phyloP scores from a whole-genome alignment of 1,139 yeast genomes.

The Sugiyamaella xylanicola region DNA sequence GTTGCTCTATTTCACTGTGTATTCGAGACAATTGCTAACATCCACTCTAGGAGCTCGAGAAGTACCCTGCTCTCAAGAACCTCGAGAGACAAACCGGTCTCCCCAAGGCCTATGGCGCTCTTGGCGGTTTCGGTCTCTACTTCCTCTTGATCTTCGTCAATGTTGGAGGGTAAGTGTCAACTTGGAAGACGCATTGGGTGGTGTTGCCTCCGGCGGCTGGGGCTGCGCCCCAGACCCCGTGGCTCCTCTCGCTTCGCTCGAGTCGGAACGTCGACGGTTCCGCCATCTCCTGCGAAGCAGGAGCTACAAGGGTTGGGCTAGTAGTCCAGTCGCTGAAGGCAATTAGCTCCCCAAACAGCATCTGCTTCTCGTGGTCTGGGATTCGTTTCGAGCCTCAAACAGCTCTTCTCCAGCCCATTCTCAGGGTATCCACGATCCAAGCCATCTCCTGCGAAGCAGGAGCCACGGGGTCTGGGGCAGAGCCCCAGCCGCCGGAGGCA shows the following conservation, averaged over 20 bases:
- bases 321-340: not conserved
- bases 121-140: conserved; percentile 66
- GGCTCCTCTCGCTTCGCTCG: not conserved
- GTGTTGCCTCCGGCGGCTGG: conserved; percentile 4
- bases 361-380: too few relatives aligned
- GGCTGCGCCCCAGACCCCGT: conserved; percentile 4
- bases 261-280: not conserved
- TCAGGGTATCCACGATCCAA: too few relatives aligned
- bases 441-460: not conserved
- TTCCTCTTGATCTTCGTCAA: conserved; percentile 79
- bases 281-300: not conserved
- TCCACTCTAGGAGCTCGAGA: conserved; percentile 39
- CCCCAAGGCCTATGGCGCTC: conserved; percentile 85
- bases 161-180: conserved; percentile 66
- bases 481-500: not conserved
- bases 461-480: not conserved
- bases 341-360: too few relatives aligned
- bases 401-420: too few relatives aligned
- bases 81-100: conserved; percentile 50
- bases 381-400: too few relatives aligned
- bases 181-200: too few relatives aligned
- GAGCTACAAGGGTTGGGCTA: not conserved
- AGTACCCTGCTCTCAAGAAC: conserved; percentile 40
- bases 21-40: not conserved
- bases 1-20: too few relatives aligned